Evolutionary conservation across 495 filamentous ascomycete species (phyloP).

Genomic region (Pseudevernia furfuracea): DNA sequence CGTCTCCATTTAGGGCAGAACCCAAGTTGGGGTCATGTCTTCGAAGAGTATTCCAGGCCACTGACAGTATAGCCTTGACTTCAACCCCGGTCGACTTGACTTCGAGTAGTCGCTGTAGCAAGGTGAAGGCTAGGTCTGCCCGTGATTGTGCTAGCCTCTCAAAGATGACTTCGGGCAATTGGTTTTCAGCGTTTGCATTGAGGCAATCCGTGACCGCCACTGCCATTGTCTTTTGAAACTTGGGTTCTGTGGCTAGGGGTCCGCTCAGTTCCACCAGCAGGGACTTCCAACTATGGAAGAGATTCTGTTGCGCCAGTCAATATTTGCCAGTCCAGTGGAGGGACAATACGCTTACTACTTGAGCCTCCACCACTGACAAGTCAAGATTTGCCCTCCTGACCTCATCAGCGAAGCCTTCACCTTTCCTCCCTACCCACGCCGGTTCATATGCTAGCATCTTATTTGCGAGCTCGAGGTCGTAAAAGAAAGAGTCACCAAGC

Average conservation of each 20-base stretch:
- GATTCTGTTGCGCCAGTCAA: conserved; percentile 40
- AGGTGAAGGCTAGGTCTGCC: conserved; percentile 64
- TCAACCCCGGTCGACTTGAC: conserved; percentile 51
- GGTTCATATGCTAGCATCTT: conserved; percentile 67
- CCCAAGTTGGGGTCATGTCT: conserved; percentile 58
- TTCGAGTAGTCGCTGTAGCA: conserved; percentile 68
- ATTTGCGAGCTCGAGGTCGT: conserved; percentile 64
- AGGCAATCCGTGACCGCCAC: conserved; percentile 67
- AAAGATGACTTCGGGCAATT: conserved; percentile 65
- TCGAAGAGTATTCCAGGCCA: conserved; percentile 61
- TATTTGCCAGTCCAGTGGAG: conserved; percentile 22
- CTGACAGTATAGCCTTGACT: conserved; percentile 53
- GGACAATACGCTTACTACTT: conserved; percentile 57
- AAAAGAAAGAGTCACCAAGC: conserved; percentile 71
- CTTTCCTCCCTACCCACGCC: conserved; percentile 60
- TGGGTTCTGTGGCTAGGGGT: conserved; percentile 51
- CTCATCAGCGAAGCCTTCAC: conserved; percentile 67
- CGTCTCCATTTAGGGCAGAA: conserved; percentile 47
- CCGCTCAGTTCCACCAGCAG: conserved; percentile 76
- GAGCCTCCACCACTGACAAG: conserved; percentile 81
- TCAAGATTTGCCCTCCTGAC: conserved; percentile 82
- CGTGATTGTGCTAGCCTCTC: conserved; percentile 60
- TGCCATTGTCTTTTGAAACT: conserved; percentile 59
- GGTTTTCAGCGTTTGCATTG: conserved; percentile 55
- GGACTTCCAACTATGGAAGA: conserved; percentile 84